Evolutionary conservation across 768 basidiomycete species (phyloP).

Genomic region (Coprinopsis marcescibilis): DNA sequence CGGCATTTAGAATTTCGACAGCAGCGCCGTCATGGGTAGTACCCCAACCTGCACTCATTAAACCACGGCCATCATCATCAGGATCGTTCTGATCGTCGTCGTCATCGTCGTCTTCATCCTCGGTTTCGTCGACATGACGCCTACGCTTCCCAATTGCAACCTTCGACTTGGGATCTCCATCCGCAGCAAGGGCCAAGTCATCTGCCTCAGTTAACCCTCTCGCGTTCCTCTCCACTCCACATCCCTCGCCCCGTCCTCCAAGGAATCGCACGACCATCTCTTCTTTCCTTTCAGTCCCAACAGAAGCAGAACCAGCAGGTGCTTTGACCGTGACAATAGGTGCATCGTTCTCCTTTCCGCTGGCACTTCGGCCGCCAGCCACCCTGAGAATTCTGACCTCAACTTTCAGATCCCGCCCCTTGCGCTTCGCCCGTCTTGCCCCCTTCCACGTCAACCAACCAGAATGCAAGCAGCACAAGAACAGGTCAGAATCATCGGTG

Average conservation of each 20-base stretch:
- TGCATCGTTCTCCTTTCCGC: conserved; percentile 2
- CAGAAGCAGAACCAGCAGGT: conserved; percentile 11
- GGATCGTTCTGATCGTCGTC: conserved; percentile 22
- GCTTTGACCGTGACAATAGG: conserved; percentile 7
- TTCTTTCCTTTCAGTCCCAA: conserved; percentile 24
- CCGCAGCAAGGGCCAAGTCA: conserved; percentile 16
- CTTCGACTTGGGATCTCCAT: conserved; percentile 4
- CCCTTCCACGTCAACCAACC: conserved; percentile 50
- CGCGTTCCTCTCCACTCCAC: conserved; percentile 22
- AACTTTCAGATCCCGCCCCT: conserved; percentile 34
- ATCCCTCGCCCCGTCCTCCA: conserved; percentile 40
- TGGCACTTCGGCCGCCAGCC: conserved; percentile 16
- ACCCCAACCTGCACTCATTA: conserved; percentile 74
- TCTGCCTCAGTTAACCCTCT: conserved; percentile 18
- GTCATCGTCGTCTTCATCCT: conserved; percentile 23
- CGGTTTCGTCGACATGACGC: conserved; percentile 23
- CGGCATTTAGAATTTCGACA: conserved; percentile 61
- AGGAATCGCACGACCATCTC: conserved; percentile 43
- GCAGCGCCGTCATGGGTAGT: conserved; percentile 73
- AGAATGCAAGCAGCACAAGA: conserved; percentile 63
- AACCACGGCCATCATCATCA: conserved; percentile 53
- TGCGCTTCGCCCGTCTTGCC: conserved; percentile 29
- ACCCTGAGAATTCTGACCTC: conserved; percentile 36
- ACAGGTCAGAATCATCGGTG: conserved; percentile 73
- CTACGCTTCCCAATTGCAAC: not conserved